Evolutionary conservation across 805 yeast genomes (phyloP), one percentile per base, ranked within the genome.

Genomic region (Brettanomyces nanus): DNA sequence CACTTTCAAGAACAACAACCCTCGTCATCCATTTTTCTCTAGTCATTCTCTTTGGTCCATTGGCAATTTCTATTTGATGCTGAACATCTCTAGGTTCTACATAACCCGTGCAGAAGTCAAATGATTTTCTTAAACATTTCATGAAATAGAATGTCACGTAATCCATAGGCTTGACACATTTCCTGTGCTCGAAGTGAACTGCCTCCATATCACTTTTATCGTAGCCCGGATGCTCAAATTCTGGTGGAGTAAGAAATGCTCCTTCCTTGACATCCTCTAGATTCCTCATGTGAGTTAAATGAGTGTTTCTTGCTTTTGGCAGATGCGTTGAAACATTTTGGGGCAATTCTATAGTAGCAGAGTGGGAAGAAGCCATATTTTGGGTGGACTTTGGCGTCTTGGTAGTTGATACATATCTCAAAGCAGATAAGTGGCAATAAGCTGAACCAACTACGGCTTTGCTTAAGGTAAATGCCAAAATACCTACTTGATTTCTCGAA

Each of bases 91-190:
- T 58, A 3, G 83, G 79, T 45, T 78, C 80, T 38, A 61, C 69
- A 59, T 80, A 80, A 3, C 85, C 84, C 0, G 87, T 79, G 35
- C 66, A 69, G 15, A 69, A 53, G 52, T 80, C 86, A 54, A 80
- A 80, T n/a, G 63, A 41, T 4, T 58, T 46, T 42, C 85, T 61
- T 38, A 72, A 61, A 30, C 61, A n/a, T 28, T 51, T 53, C 52
- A 77, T 69, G 21, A 71, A 65, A 6, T 21, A 28, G 33, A 14
- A 35, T 5, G 38, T 29, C 9, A 29, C 10, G 13, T 29, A 35
- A 19, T 35, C 38, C 13, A 11, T 20, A n/a, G 19, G 11, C 9
- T 13, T 58, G 19, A 45, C 41, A 0, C 83, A 78, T 3, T 51
- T 52, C 27, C 82, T 58, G 54, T 80, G 87, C 27, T 70, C 73